A percentile compares a stretch with the other conserved stretches of the same genome.
These are phyloP conservation scores for Quercus robur DNA, from an alignment of 306 rosid genomes.

Conservation along the genomic window DNA sequence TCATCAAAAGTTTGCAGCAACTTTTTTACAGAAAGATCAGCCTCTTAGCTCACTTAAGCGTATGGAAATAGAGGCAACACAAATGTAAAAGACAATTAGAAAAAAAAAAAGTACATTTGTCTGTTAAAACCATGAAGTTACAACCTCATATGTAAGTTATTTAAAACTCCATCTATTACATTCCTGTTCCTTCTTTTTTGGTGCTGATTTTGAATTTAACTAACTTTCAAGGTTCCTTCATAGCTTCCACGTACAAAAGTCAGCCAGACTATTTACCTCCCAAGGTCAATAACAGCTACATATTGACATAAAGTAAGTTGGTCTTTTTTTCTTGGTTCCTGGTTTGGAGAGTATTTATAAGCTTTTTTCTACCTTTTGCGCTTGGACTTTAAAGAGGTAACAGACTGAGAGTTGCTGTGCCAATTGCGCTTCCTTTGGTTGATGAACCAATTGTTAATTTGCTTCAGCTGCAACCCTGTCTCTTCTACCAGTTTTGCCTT, in stretches of 20 bases:
- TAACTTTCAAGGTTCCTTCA: background rate
- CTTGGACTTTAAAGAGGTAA: conserved; percentile 90
- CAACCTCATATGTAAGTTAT: background rate
- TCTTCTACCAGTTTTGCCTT: conserved; percentile 98
- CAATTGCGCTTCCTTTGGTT: conserved; percentile 98
- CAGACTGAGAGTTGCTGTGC: conserved; percentile 95
- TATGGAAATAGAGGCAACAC: background rate
- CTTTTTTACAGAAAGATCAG: background rate
- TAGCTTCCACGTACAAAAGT: background rate
- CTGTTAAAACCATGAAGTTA: background rate
- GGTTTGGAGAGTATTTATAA: background rate
- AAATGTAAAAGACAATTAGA: background rate
- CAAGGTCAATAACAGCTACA: conserved; percentile 1
- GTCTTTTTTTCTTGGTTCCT: conserved; percentile 4
- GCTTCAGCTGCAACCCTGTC: conserved; percentile 98
- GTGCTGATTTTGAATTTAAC: background rate
- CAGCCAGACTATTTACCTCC: background rate
- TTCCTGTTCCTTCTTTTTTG: background rate
- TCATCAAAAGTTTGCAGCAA: background rate
- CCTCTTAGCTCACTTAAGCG: background rate
- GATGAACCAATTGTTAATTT: conserved; percentile 96
- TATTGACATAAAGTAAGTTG: conserved; percentile 32
- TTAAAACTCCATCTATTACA: background rate
- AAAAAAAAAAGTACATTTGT: background rate
- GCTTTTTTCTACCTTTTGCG: conserved; percentile 69